Base-by-base conservation (phyloP, 1,284 basidiomycete genomes). In the Tremellales sp. region DNA sequence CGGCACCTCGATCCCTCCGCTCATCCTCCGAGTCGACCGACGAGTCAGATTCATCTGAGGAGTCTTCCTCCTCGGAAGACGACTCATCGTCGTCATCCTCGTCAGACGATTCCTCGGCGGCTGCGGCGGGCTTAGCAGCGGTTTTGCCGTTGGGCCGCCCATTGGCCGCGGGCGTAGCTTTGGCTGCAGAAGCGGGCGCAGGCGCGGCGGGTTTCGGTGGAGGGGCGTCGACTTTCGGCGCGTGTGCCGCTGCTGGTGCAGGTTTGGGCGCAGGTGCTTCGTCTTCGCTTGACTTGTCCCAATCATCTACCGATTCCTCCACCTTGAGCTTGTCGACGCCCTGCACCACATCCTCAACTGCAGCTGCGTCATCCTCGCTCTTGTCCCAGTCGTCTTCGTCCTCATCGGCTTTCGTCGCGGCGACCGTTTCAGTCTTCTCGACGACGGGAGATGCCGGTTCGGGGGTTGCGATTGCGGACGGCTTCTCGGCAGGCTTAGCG, bases 1-100 rank as follows among this genome's bases (percentile, higher is more conserved):
- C 84, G 40, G 86, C 85, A 10, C 92, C 90, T 58, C 89, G 87
- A 0, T 84, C 85, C 75, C 94, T 97, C 58, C 79, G 78, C 70
- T 87, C 77, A 40, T 80, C 79, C 6, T 80, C 79, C 1, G 69
- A 79, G 43, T 77, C 73, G 21, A 15, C 19, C 10, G 12, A 13
- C 17, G 73, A 74, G 8, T 76, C 77, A 10, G 78, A 79, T 27
- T 77, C 76, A 2, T 62, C 73, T 50, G 63, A 62, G 13, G 33
- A 36, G 4, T 36, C 33, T 27, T 65, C 65, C 35, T 70, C 64
- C 29, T 61, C 65, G 3, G 54, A 56, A 6, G 48, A 51, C 8
- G 54, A 51, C 25, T 63, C 62, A 33, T 63, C 57, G 1, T 50
- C 40, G 5, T 53, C 52, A 21, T 24, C 23, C 15, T 40, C 39